These are phyloP conservation scores for Trichoderma gracile DNA, from an alignment of 2,329 filamentous ascomycete species.

Conservation along the genomic window DNA sequence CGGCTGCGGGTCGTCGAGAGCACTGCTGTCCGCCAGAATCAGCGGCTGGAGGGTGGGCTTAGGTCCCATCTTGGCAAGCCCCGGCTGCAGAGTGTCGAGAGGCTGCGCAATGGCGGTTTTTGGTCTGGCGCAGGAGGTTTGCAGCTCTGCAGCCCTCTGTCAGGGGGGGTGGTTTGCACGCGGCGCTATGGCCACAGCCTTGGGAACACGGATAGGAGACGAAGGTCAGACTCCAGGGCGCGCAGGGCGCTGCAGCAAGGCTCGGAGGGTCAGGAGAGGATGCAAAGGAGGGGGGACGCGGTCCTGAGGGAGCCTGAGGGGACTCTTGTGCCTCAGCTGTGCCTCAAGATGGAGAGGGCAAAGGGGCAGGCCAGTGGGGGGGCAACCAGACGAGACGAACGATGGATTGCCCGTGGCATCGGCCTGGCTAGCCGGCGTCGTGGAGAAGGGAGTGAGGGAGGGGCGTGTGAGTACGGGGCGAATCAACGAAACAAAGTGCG, in stretches of 20 bases:
- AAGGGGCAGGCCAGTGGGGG: slow-evolving; percentile 24
- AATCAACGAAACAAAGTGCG: neutral
- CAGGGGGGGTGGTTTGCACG: slow-evolving; percentile 29
- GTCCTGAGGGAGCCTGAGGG: slow-evolving; percentile 7
- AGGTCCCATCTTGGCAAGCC: slow-evolving; percentile 50
- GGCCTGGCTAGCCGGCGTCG: slow-evolving; percentile 21
- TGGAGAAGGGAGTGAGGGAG: slow-evolving; percentile 20
- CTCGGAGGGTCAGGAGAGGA: slow-evolving; percentile 16
- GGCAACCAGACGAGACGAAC: slow-evolving; percentile 17
- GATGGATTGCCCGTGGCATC: slow-evolving; percentile 24
- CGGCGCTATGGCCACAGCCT: slow-evolving; percentile 9
- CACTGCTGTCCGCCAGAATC: slow-evolving; percentile 48
- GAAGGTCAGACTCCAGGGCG: slow-evolving; percentile 19
- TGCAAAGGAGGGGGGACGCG: neutral
- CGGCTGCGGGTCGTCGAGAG: slow-evolving; percentile 35
- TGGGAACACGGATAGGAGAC: slow-evolving; percentile 17
- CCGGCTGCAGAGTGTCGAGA: slow-evolving; percentile 9
- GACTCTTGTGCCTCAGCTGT: slow-evolving; percentile 17
- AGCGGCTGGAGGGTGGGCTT: slow-evolving; percentile 61
- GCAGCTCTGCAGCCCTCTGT: slow-evolving; percentile 18
- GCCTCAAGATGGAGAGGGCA: slow-evolving; percentile 23
- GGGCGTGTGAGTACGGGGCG: slow-evolving; percentile 6
- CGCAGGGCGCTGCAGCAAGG: slow-evolving; percentile 22
- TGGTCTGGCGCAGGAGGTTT: slow-evolving; percentile 23
- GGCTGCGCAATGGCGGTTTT: slow-evolving; percentile 17